Base-by-base conservation (phyloP, 106 monocot genomes). In the Dioscorea zingiberensis region DNA sequence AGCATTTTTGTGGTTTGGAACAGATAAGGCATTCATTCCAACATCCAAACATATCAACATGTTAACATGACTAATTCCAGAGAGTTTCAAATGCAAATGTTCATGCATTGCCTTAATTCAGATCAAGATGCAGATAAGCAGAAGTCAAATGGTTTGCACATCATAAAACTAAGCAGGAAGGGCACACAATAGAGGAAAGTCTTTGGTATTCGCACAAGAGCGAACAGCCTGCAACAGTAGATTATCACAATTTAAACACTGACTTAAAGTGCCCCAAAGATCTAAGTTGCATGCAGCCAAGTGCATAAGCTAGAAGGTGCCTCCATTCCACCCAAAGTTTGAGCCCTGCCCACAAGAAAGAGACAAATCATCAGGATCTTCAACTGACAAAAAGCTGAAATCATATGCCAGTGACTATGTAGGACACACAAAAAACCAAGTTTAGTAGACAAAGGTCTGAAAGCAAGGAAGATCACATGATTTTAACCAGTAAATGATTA, bases 271-370 rank as follows among this genome's bases (percentile, higher is more conserved):
- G 0, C 51, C 19, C 51, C 51, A 18, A 53, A 53, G 51, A 53
- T 53, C 19, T 13, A 53, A 53, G 14, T 19, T 18, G 15, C 2
- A 53, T 53, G 14, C 11, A 53, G 11, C 2, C 19, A 53, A 53
- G 19, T 1, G 17, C 54, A 65, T 25, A 47, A 44, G 55, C 51
- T 73, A 87, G 62, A 87, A 87, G 15, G 83, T 87, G 47, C 83
- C 64, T 14, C 87, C 83, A 46, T 87, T 87, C 87, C 87, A 87
- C n/a, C 87, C 87, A 59, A 87, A 80, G 87, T 87, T 67, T 21
- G 87, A 87, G 24, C 83, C 87, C 87, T 87, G 69, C 73, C 76
- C 27, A 48, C 19, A 2, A 59, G 24, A 62, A 68, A 71, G 9
- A 45, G 4, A 2, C 38, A 48, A 47, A 18, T 22, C 29, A 66